These are phyloP conservation scores for Atkinsonella texensis DNA, from an alignment of 2,329 filamentous ascomycete genomes.

Conservation along the genomic window DNA sequence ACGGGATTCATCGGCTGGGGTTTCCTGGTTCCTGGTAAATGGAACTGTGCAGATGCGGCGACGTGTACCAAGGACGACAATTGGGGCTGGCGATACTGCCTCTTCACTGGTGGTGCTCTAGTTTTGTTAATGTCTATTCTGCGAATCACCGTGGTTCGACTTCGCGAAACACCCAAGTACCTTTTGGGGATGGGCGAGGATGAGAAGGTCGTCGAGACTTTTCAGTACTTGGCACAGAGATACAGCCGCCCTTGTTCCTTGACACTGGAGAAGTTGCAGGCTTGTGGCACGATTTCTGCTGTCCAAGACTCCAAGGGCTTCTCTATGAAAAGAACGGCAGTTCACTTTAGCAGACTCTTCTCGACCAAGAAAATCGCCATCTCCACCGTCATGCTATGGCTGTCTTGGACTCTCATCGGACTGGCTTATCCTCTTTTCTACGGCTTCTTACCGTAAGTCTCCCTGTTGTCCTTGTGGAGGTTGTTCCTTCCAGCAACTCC, in stretches of 20 bases:
- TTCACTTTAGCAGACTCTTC: conserved; percentile 56
- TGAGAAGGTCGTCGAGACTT: conserved; percentile 34
- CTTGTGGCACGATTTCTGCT: conserved; percentile 29
- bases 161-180: conserved; percentile 38
- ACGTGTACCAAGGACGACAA: conserved; percentile 35
- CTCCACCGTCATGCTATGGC: conserved; percentile 53
- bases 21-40: conserved; percentile 35
- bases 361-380: conserved; percentile 45
- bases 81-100: conserved; percentile 36
- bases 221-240: conserved; percentile 37
- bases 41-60: conserved; percentile 26
- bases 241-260: conserved; percentile 26
- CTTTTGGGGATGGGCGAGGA: conserved; percentile 34
- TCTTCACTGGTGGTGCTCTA: conserved; percentile 32
- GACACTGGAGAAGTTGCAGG: conserved; percentile 32
- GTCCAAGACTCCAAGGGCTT: conserved; percentile 23
- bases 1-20: conserved; percentile 33
- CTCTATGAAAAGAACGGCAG: conserved; percentile 19
- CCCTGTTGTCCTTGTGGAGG: neutral
- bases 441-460: conserved; percentile 51
- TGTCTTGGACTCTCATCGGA: conserved; percentile 59
- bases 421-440: conserved; percentile 66
- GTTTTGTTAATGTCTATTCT: conserved; percentile 32
- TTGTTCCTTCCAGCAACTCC: too few relatives aligned
- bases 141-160: conserved; percentile 32